A percentile compares a stretch with the other conserved stretches of the same genome.
Evolutionary conservation across 805 yeast species (phyloP).

Genomic region (Crinitomyces ghanaensis): DNA sequence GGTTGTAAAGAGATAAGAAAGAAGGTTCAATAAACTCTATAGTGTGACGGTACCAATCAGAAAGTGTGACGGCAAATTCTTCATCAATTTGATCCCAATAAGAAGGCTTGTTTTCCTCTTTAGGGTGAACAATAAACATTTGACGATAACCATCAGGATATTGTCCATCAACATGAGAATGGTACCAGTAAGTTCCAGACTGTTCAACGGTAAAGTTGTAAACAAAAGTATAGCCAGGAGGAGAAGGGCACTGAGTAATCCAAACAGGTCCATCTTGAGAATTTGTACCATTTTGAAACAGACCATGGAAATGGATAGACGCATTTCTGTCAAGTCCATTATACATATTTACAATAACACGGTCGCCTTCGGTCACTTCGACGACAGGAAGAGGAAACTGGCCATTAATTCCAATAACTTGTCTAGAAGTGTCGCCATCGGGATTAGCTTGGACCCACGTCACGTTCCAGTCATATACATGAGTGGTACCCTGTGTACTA

Average conservation of each 20-base stretch:
- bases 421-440: constrained; percentile 41
- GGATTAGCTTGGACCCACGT: constrained; percentile 37
- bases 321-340: constrained; percentile 72
- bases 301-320: constrained; percentile 86
- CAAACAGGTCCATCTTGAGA: constrained; percentile 88
- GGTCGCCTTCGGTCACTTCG: constrained; percentile 68
- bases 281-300: constrained; percentile 64
- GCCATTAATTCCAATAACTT: constrained; percentile 55
- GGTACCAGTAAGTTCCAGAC: constrained; percentile 94
- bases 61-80: constrained; percentile 53
- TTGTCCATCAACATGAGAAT: constrained; percentile 82
- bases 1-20: constrained; percentile 69
- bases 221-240: constrained; percentile 59
- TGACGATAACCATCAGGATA: constrained; percentile 74
- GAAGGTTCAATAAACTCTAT: constrained; percentile 37
- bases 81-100: constrained; percentile 81
- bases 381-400: constrained; percentile 80
- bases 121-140: constrained; percentile 59
- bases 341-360: constrained; percentile 56
- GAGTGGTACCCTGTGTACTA: too few species aligned
- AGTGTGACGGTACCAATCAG: constrained; percentile 81
- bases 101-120: constrained; percentile 43
- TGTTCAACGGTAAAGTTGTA: constrained; percentile 89
- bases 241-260: constrained; percentile 84
- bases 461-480: constrained; percentile 31